These are phyloP conservation scores for Ceratocystis cacaofunesta DNA, from an alignment of 2,329 filamentous ascomycete species.

Conservation along the genomic window DNA sequence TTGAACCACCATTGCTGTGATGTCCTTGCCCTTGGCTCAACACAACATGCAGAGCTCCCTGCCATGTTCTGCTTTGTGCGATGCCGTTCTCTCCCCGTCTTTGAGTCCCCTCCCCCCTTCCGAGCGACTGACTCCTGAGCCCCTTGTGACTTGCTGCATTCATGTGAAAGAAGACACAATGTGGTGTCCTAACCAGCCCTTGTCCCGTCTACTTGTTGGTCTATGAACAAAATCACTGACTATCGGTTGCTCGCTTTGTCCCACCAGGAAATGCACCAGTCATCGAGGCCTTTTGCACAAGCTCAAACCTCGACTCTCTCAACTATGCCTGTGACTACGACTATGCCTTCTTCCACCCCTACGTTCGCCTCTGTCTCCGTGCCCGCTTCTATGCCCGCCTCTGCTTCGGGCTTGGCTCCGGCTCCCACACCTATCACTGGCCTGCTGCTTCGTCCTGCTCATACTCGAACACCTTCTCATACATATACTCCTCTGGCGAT, in stretches of 20 bases:
- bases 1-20: conserved; percentile 17
- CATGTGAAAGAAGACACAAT: not conserved
- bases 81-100: conserved; percentile 4
- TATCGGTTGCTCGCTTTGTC: conserved; percentile 20
- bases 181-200: not conserved
- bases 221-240: conserved; percentile 17
- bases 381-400: not conserved
- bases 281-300: conserved; percentile 39
- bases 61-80: conserved; percentile 5
- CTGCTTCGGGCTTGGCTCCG: not conserved
- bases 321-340: conserved; percentile 24
- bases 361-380: conserved; percentile 20
- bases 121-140: not conserved
- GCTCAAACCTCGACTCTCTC: conserved; percentile 11
- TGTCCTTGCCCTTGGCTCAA: conserved; percentile 17
- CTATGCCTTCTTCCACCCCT: not conserved
- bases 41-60: conserved; percentile 5
- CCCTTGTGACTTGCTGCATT: not conserved
- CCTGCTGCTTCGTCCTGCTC: conserved; percentile 45
- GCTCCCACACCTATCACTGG: conserved; percentile 28
- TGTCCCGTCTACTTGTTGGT: conserved; percentile 5
- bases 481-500: conserved; percentile 51
- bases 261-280: conserved; percentile 46
- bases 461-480: conserved; percentile 66
- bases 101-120: not conserved